Base-by-base conservation (phyloP, 2,329 filamentous ascomycete genomes). In the Verticillium nonalfalfae region DNA sequence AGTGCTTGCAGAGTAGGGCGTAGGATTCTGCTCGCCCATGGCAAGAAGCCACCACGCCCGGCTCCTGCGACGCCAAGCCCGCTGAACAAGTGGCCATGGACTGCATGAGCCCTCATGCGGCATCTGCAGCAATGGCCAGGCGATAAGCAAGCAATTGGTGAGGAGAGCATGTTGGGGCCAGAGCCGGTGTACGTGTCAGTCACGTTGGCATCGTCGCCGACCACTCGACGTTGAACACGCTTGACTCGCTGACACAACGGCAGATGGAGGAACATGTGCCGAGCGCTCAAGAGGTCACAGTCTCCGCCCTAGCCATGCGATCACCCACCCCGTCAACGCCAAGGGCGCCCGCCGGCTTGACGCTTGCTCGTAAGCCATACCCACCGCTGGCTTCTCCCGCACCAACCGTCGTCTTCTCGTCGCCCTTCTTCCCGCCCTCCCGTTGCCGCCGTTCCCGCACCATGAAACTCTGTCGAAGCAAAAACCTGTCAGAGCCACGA, bases 51-150 rank as follows among this genome's bases (percentile, higher is more conserved):
- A 40, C 13, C 11, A 40, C 15, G 39, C 14, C 39, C 39, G 6
- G 3, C 15, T n/a, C 18, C 18, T 11, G 45, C 45, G 26, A 31
- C 26, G 26, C 26, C 26, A 52, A 21, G 18, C 21, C 45, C 45
- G 45, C n/a, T n/a, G n/a, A 52, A 21, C 45, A 11, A 26, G 45
- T 10, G 60, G 60, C 52, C 58, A 45, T 38, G 55, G 58, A 33
- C 45, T 59, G 64, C 64, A 65, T 31, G 59, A 52, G 54, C 52
- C 62, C 34, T 64, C 57, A 62, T 65, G 64, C 64, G 61, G 39
- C 54, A 36, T 54, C 59, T 60, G 64, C 64, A 65, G 60, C 58
- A 26, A 56, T 34, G 35, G 34, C 55, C 15, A 64, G 56, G 54
- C 13, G n/a, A 56, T 38, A 56, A 21, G 35, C 56, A 39, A 63